phyloP scores from a whole-genome alignment of 306 rosid species.

The Argentina anserina region DNA sequence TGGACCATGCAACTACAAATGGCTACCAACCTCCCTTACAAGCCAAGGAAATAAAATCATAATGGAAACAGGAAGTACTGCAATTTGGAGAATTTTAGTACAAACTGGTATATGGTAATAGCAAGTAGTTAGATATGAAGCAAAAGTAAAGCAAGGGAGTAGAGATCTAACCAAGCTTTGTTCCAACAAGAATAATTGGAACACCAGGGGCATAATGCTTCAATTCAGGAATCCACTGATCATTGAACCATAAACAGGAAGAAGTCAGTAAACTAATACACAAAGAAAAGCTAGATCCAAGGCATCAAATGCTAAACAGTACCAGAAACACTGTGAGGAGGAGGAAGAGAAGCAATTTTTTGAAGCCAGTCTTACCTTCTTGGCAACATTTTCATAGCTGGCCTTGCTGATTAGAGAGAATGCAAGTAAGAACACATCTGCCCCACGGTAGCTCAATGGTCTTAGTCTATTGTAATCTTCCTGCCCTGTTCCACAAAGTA shows the following conservation, averaged over 20 bases:
- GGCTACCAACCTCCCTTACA: background rate
- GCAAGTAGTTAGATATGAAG: background rate
- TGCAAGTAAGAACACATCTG: constrained; percentile 91
- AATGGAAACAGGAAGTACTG: background rate
- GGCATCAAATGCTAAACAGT: background rate
- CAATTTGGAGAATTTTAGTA: background rate
- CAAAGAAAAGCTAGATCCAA: background rate
- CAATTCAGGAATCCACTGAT: constrained; percentile 93
- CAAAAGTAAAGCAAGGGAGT: constrained; percentile 15
- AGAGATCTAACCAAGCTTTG: constrained; percentile 87
- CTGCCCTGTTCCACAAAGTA: constrained; percentile 68
- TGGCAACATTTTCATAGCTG: constrained; percentile 93
- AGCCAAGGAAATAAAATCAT: background rate
- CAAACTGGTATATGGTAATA: background rate
- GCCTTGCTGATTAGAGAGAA: constrained; percentile 98
- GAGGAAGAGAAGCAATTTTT: background rate
- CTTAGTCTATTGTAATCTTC: constrained; percentile 96
- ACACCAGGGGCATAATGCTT: constrained; percentile 99
- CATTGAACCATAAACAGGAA: background rate
- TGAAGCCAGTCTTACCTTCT: constrained; percentile 55
- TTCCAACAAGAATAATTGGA: constrained; percentile 93
- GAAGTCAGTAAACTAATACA: background rate
- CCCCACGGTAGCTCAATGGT: constrained; percentile 97
- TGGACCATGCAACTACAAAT: background rate
- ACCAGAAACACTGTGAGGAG: background rate